Percentiles rank a stretch among this genome's conserved stretches.
Evolutionary conservation across 2,329 filamentous ascomycete genomes (phyloP).

Genomic region (Decorospora gaudefroyi): DNA sequence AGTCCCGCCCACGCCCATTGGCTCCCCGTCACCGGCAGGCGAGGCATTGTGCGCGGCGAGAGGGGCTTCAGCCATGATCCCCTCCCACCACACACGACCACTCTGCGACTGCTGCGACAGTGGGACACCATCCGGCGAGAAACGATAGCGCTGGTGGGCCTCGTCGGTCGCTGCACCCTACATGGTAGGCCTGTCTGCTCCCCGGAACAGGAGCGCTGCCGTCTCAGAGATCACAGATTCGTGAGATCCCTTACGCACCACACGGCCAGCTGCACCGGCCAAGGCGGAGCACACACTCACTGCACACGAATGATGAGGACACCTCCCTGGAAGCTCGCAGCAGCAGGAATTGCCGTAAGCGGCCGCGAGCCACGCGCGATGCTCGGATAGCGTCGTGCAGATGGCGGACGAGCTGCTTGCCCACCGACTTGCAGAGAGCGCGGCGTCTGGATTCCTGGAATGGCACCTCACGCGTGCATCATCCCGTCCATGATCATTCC

Average conservation of each 20-base stretch:
- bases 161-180: slow-evolving; percentile 26
- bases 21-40: slow-evolving; percentile 5
- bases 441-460: no score
- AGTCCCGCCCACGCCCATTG: slow-evolving; percentile 10
- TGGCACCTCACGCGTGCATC: slow-evolving; percentile 29
- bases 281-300: slow-evolving; percentile 31
- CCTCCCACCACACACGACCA: slow-evolving; percentile 11
- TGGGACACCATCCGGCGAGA: slow-evolving; percentile 26
- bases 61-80: slow-evolving; percentile 17
- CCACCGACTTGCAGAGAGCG: no score
- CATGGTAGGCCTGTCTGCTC: slow-evolving; percentile 13
- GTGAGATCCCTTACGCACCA: slow-evolving; percentile 27
- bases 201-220: slow-evolving; percentile 8
- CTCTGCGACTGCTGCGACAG: slow-evolving; percentile 14
- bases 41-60: slow-evolving; percentile 14
- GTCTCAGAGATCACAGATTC: slow-evolving; percentile 13
- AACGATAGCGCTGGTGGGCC: slow-evolving; percentile 30
- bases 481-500: slow-evolving; percentile 39
- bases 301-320: slow-evolving; percentile 23
- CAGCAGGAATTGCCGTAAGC: slow-evolving; percentile 30
- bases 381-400: slow-evolving; percentile 28
- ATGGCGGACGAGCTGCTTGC: no score
- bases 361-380: slow-evolving; percentile 26
- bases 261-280: slow-evolving; percentile 33
- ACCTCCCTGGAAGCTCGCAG: slow-evolving; percentile 11